Evolutionary conservation across 345 rosid genomes (phyloP).

Genomic region (Moricandia arvensis): DNA sequence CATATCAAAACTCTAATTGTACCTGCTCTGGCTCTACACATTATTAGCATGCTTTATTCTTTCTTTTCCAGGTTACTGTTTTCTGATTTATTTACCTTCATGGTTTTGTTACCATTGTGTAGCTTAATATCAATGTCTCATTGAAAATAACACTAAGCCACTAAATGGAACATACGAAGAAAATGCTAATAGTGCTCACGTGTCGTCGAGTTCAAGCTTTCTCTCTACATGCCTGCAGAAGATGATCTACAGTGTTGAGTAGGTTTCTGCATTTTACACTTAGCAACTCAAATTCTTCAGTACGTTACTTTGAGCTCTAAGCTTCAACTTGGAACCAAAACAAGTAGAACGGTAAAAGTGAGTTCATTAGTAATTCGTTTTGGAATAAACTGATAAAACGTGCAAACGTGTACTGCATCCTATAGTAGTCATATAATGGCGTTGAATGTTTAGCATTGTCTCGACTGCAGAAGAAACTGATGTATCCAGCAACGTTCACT

Average conservation of each 20-base stretch:
- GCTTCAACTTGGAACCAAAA: background rate
- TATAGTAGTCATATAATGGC: background rate
- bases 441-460: background rate
- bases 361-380: no score
- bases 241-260: background rate
- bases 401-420: slow-evolving; percentile 1
- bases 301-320: background rate
- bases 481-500: background rate
- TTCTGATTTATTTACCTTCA: no score
- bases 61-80: no score
- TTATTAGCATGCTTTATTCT: background rate
- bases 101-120: no score
- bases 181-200: background rate
- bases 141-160: background rate
- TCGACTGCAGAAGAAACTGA: background rate
- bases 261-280: background rate
- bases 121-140: slow-evolving; percentile 1
- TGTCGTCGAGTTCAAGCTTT: background rate
- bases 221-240: background rate
- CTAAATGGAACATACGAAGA: background rate
- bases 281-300: background rate
- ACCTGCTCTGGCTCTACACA: background rate
- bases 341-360: background rate
- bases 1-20: background rate
- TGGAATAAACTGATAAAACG: background rate